Evolutionary conservation across 2,329 filamentous ascomycete species (phyloP).

Genomic region (Pyricularia grisea): DNA sequence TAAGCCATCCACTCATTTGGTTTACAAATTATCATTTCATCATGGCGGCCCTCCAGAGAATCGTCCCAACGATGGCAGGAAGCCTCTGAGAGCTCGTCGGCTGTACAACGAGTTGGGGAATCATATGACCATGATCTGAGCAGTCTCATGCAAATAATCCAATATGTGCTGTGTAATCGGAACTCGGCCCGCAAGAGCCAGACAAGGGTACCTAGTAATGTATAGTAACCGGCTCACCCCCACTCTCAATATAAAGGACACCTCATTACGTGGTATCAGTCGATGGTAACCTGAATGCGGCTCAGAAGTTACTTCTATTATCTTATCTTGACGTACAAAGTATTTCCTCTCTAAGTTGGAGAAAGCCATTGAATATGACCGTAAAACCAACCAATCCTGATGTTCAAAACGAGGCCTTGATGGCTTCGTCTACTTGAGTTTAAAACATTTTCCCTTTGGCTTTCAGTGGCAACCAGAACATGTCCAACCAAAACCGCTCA

Average conservation of each 20-base stretch:
- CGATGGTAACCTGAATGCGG: neutral
- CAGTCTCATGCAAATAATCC: neutral
- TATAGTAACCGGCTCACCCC: neutral
- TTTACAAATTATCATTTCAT: neutral
- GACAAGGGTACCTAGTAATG: neutral
- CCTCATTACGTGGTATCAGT: neutral
- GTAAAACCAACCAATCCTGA: too few species aligned
- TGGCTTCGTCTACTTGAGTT: too few species aligned
- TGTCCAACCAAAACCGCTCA: too few species aligned
- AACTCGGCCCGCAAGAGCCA: neutral
- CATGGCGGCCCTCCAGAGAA: neutral
- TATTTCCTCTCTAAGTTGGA: neutral
- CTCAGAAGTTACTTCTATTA: neutral
- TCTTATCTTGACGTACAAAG: neutral
- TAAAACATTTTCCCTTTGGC: too few species aligned
- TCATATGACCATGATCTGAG: neutral
- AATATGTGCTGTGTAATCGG: neutral
- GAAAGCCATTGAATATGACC: too few species aligned
- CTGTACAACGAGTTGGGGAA: neutral
- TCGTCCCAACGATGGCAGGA: neutral
- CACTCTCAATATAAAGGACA: neutral
- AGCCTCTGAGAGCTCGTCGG: neutral
- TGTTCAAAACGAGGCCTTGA: too few species aligned
- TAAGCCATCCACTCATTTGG: neutral
- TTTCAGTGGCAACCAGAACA: too few species aligned